A percentile compares a stretch with the other conserved stretches of the same genome.
These are phyloP conservation scores for Sphagnurus paluster DNA, from an alignment of 1,284 basidiomycete genomes.

Conservation along the genomic window DNA sequence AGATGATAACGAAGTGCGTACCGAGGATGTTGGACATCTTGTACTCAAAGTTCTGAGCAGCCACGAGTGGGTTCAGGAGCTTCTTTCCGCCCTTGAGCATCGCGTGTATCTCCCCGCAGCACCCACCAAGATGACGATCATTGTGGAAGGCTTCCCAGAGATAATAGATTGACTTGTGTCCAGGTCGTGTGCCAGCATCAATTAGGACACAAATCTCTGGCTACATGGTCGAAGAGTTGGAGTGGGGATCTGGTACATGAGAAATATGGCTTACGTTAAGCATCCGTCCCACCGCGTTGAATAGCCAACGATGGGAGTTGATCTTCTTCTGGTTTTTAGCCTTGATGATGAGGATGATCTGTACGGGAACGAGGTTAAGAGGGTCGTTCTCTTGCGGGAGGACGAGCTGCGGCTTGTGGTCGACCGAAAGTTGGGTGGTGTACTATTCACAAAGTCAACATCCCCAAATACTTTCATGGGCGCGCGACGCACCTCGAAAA, in stretches of 20 bases:
- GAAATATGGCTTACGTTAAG: conserved; percentile 52
- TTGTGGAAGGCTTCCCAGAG: conserved; percentile 94
- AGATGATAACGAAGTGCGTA: conserved; percentile 26
- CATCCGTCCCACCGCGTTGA: conserved; percentile 91
- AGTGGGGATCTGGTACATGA: background rate
- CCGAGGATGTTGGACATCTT: conserved; percentile 96
- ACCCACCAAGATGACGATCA: conserved; percentile 52
- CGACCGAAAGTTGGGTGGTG: conserved; percentile 88
- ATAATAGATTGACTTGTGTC: conserved; percentile 95
- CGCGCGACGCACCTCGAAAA: conserved; percentile 70
- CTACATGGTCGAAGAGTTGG: conserved; percentile 34
- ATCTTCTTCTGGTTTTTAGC: conserved; percentile 99
- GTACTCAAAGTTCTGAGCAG: conserved; percentile 99
- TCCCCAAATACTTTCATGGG: background rate
- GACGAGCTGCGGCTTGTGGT: conserved; percentile 86
- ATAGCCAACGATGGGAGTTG: conserved; percentile 96
- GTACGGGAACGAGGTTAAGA: conserved; percentile 92
- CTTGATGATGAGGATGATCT: conserved; percentile 94
- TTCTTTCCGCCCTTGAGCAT: conserved; percentile 94
- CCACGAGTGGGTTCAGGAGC: conserved; percentile 90
- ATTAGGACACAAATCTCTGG: conserved; percentile 90
- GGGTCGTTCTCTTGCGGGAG: conserved; percentile 86
- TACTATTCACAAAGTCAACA: conserved; percentile 50
- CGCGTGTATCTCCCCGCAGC: conserved; percentile 85
- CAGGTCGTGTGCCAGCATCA: conserved; percentile 95